phyloP scores from a whole-genome alignment of 2,329 filamentous ascomycete species.

The Neurospora crassa region DNA sequence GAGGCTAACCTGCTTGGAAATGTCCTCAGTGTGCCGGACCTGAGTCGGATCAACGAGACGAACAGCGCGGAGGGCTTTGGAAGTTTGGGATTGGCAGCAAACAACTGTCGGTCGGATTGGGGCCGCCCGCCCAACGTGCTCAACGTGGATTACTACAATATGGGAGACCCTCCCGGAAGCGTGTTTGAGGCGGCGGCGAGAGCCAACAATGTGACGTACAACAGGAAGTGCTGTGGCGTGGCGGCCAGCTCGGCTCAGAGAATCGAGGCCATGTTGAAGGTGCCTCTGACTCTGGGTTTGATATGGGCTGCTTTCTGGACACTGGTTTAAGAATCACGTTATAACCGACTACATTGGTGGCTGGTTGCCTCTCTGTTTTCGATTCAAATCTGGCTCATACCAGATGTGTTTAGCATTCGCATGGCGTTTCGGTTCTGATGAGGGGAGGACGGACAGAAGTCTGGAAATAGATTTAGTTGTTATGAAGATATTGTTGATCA shows the following conservation, averaged over 20 bases:
- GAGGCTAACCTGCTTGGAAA: conserved; percentile 58
- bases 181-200: conserved; percentile 66
- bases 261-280: conserved; percentile 13
- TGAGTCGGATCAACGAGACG: conserved; percentile 58
- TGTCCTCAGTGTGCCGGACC: conserved; percentile 61
- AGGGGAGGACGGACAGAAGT: conserved; percentile 1
- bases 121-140: conserved; percentile 64
- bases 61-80: conserved; percentile 58
- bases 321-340: conserved; percentile 5
- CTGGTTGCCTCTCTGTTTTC: not conserved
- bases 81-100: conserved; percentile 53
- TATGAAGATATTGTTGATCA: not conserved
- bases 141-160: conserved; percentile 80
- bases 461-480: not conserved
- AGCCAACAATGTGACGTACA: conserved; percentile 66
- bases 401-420: conserved; percentile 3
- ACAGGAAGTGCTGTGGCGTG: conserved; percentile 46
- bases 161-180: conserved; percentile 54
- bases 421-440: conserved; percentile 12
- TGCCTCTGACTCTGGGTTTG: conserved; percentile 6
- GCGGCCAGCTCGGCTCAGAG: conserved; percentile 43
- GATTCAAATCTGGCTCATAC: not conserved
- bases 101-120: conserved; percentile 56
- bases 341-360: not conserved
- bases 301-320: conserved; percentile 11